A percentile compares a stretch with the other conserved stretches of the same genome.
These are phyloP conservation scores for Dactylorhiza incarnata DNA, from an alignment of 106 monocot species.

Conservation along the genomic window DNA sequence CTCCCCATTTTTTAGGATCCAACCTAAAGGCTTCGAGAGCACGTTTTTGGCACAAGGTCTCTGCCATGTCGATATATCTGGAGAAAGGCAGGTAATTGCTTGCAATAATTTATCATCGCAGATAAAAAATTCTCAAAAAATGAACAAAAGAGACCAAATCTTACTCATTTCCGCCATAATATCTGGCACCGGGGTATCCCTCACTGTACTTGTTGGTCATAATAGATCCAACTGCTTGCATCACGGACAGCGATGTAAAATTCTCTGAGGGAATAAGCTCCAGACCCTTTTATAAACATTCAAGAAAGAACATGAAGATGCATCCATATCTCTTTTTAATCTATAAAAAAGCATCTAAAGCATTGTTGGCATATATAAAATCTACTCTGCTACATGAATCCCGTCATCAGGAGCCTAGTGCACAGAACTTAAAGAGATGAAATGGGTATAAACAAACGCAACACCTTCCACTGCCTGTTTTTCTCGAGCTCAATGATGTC, in stretches of 20 bases:
- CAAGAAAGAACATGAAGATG: neutral
- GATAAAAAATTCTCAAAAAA: neutral
- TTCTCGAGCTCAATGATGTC: conserved; percentile 97
- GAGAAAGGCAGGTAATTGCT: conserved; percentile 6
- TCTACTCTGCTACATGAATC: neutral
- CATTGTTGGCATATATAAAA: no score
- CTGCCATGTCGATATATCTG: conserved; percentile 98
- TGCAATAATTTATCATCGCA: neutral
- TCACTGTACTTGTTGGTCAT: conserved; percentile 99
- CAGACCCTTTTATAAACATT: conserved; percentile 45
- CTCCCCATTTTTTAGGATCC: conserved; percentile 96
- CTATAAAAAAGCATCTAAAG: neutral
- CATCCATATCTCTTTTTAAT: neutral
- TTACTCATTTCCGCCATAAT: conserved; percentile 99
- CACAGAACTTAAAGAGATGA: neutral
- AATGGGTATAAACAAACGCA: neutral
- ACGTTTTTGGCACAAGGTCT: conserved; percentile 87
- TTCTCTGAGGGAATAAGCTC: conserved; percentile 98
- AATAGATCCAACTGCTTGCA: conserved; percentile 97
- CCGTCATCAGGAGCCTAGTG: neutral
- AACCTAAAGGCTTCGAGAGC: conserved; percentile 84
- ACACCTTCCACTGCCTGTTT: conserved; percentile 93
- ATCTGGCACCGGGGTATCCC: conserved; percentile 99
- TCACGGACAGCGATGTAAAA: conserved; percentile 89
- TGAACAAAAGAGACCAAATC: conserved; percentile 8